Conservation (phyloP, 371 early-diverging fungal genomes). For the Haplosporangium sp. region DNA sequence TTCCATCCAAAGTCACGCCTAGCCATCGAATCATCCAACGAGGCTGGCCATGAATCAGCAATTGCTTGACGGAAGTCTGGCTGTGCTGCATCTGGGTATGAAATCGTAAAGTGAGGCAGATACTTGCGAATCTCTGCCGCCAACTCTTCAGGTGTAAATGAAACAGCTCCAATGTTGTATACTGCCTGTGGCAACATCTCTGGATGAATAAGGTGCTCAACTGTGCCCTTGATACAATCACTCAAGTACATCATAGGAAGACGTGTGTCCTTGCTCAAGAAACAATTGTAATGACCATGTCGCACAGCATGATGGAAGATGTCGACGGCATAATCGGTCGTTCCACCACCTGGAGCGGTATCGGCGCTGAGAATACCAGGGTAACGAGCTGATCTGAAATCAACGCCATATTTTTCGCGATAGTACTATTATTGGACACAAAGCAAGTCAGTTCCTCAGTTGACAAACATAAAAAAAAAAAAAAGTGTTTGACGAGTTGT, state of each 20-base stretch:
- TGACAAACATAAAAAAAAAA: background rate
- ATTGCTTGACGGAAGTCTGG: constrained; percentile 72
- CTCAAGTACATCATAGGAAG: constrained; percentile 73
- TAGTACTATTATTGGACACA: constrained; percentile 57
- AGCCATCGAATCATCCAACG: constrained; percentile 66
- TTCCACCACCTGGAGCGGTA: constrained; percentile 70
- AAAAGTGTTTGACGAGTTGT: background rate
- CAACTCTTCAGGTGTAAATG: constrained; percentile 66
- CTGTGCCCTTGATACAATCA: constrained; percentile 69
- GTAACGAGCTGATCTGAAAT: constrained; percentile 70
- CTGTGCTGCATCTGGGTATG: constrained; percentile 54
- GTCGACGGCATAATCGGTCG: constrained; percentile 73
- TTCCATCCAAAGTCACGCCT: constrained; percentile 70
- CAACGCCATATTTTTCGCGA: constrained; percentile 67
- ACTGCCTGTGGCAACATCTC: constrained; percentile 60
- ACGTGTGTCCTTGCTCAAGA: constrained; percentile 61
- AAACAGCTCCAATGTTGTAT: constrained; percentile 69
- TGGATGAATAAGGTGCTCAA: constrained; percentile 65
- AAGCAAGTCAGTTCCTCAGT: background rate
- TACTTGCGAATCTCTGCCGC: constrained; percentile 61
- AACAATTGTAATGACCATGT: constrained; percentile 61
- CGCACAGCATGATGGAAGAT: constrained; percentile 71
- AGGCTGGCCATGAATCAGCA: constrained; percentile 70
- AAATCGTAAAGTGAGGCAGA: constrained; percentile 60
- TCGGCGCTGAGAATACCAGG: constrained; percentile 72